A percentile compares a stretch with the other conserved stretches of the same genome.
These are phyloP conservation scores for Penicillium sp. DNA, from an alignment of 2,329 filamentous ascomycete genomes.

Conservation along the genomic window DNA sequence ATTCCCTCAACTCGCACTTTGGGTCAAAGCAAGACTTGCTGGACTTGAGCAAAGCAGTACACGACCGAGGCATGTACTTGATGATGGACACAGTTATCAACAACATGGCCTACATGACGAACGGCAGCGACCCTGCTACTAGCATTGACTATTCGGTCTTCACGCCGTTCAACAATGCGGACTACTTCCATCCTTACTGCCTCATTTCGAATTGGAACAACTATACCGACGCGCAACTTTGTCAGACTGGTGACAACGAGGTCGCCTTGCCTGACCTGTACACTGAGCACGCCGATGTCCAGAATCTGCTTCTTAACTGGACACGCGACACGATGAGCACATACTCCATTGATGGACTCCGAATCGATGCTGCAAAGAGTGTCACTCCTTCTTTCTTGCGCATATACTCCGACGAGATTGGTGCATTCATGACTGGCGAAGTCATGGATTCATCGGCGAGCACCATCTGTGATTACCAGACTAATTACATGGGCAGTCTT, in stretches of 20 bases:
- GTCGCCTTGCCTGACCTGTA: constrained; percentile 50
- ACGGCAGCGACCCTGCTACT: constrained; percentile 26
- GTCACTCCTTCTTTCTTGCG: constrained; percentile 44
- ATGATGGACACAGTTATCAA: constrained; percentile 57
- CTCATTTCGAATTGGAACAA: constrained; percentile 36
- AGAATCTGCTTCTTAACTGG: constrained; percentile 42
- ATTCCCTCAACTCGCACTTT: constrained; percentile 51
- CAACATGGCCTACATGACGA: constrained; percentile 43
- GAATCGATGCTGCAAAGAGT: constrained; percentile 52
- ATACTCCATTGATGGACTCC: constrained; percentile 51
- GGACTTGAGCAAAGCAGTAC: constrained; percentile 46
- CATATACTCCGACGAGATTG: constrained; percentile 34
- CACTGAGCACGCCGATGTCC: constrained; percentile 44
- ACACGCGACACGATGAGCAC: constrained; percentile 40
- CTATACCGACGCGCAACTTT: constrained; percentile 20
- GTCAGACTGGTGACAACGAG: constrained; percentile 32
- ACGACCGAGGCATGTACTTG: constrained; percentile 50
- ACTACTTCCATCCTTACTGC: constrained; percentile 34
- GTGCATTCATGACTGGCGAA: constrained; percentile 49
- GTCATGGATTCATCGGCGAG: constrained; percentile 37
- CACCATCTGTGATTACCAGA: constrained; percentile 44
- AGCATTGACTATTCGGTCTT: constrained; percentile 26
- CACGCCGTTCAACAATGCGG: constrained; percentile 28
- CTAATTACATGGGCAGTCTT: constrained; percentile 42
- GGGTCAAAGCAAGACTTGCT: constrained; percentile 50